phyloP scores from a whole-genome alignment of 345 rosid species.

The Eucalyptus pauciflora region DNA sequence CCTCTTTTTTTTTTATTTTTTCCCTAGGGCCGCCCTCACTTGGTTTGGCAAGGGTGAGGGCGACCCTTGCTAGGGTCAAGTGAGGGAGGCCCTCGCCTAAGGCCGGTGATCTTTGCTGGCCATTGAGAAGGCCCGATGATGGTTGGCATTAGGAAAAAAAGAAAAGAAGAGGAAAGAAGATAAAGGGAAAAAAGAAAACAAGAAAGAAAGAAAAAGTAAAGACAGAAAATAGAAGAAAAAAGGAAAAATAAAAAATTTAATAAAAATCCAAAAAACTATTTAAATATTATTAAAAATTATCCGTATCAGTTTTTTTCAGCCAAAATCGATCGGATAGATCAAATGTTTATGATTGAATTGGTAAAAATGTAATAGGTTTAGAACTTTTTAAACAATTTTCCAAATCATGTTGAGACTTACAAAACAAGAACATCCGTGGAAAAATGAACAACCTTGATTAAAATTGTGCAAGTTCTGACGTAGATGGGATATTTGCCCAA shows the following conservation, averaged over 20 bases:
- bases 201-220: too few relatives aligned
- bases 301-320: fast-evolving
- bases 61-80: neutral
- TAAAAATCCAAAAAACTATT: too few relatives aligned
- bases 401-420: neutral
- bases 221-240: neutral
- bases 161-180: neutral
- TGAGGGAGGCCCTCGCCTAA: fast-evolving
- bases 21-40: neutral
- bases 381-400: too few relatives aligned
- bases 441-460: neutral
- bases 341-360: too few relatives aligned
- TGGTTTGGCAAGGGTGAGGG: neutral
- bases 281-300: too few relatives aligned
- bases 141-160: neutral
- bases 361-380: fast-evolving
- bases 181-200: too few relatives aligned
- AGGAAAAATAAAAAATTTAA: fast-evolving
- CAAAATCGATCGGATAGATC: too few relatives aligned
- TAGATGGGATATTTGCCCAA: neutral
- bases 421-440: too few relatives aligned
- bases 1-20: too few relatives aligned
- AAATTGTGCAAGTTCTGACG: neutral
- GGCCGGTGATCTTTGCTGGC: neutral
- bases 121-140: neutral